A percentile compares a stretch with the other conserved stretches of the same genome.
phyloP scores from a whole-genome alignment of 116 monocot species.

The Dioscorea cayenensis region DNA sequence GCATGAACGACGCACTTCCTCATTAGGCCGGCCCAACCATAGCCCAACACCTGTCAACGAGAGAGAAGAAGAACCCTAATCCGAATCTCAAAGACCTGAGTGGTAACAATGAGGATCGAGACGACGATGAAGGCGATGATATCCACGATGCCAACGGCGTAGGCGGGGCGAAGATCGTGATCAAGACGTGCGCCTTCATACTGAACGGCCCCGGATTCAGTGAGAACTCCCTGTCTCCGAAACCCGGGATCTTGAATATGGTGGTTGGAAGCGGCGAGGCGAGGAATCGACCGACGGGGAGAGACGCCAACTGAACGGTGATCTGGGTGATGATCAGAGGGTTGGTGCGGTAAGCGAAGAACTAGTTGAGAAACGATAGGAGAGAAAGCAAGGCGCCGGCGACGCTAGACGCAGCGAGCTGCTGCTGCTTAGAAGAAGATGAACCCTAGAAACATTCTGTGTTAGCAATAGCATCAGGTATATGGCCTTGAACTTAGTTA shows the following conservation, averaged over 20 bases:
- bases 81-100: constrained; percentile 44
- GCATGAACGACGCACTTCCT: constrained; percentile 79
- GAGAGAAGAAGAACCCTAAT: background rate
- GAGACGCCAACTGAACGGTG: constrained; percentile 82
- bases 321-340: constrained; percentile 76
- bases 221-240: too few relatives aligned
- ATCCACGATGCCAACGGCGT: constrained; percentile 73
- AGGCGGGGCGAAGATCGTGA: constrained; percentile 83
- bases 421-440: too few relatives aligned
- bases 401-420: too few relatives aligned
- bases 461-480: too few relatives aligned
- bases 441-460: too few relatives aligned
- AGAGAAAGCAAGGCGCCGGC: too few relatives aligned
- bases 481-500: too few relatives aligned
- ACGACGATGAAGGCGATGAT: constrained; percentile 74
- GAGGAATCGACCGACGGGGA: constrained; percentile 64
- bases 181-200: constrained; percentile 93
- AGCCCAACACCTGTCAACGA: constrained; percentile 67
- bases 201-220: constrained; percentile 94
- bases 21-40: constrained; percentile 95
- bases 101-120: constrained; percentile 83
- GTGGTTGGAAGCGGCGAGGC: constrained; percentile 44
- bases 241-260: constrained; percentile 50
- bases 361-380: constrained; percentile 90
- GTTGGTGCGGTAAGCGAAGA: constrained; percentile 88